Conservation (phyloP, 768 basidiomycete species). For the Tylopilus felleus region DNA sequence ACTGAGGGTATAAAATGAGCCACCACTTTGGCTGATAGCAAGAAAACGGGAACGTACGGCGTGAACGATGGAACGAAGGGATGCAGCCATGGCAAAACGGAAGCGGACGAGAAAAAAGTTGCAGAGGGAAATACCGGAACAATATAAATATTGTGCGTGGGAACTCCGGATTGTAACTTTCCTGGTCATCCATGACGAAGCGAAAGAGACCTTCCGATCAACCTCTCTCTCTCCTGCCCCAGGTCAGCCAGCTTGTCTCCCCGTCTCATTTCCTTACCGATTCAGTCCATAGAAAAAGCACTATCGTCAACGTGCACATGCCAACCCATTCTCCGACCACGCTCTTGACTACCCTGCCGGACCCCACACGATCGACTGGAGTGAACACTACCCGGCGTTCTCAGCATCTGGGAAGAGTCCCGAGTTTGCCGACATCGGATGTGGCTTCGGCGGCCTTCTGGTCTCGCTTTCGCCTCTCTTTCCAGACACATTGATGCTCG, state of each 20-base stretch:
- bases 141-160: conserved; percentile 8
- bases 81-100: conserved; percentile 40
- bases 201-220: conserved; percentile 22
- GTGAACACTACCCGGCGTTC: conserved; percentile 75
- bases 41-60: conserved; percentile 34
- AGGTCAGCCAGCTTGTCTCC: conserved; percentile 34
- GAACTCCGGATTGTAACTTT: not conserved
- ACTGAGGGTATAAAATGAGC: conserved; percentile 32
- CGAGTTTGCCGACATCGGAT: conserved; percentile 96
- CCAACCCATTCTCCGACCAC: conserved; percentile 87
- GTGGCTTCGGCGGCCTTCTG: conserved; percentile 94
- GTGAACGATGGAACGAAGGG: conserved; percentile 35
- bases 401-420: conserved; percentile 58
- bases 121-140: conserved; percentile 27
- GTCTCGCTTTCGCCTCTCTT: conserved; percentile 86
- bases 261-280: not conserved
- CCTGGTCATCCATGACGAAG: conserved; percentile 18
- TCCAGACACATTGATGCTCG: conserved; percentile 91
- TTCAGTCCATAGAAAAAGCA: conserved; percentile 61
- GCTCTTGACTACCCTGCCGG: conserved; percentile 80
- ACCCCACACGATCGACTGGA: conserved; percentile 79
- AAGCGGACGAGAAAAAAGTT: conserved; percentile 5
- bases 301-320: conserved; percentile 80
- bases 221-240: conserved; percentile 40
- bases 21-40: too few species aligned